Base-by-base conservation (phyloP, 2,329 filamentous ascomycete genomes). In the Hymenoscyphus albidus region DNA sequence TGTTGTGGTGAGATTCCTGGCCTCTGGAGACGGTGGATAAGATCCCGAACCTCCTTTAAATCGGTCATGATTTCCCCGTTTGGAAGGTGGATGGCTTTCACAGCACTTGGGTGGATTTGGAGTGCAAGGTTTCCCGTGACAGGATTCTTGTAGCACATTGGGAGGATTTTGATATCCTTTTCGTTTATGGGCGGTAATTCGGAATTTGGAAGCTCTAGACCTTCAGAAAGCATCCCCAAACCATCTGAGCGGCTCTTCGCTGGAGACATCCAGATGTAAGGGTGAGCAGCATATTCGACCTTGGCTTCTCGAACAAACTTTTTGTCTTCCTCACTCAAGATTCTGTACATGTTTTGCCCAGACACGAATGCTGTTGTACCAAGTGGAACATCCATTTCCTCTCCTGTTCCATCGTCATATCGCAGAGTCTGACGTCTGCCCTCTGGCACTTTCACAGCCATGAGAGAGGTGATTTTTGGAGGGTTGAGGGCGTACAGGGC, bases 181-280 rank as follows among this genome's bases (percentile, higher is more conserved):
- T 83, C 75, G 18, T 91, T 87, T 66, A 92, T 80, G 1, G 84
- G 81, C 1, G 90, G 90, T 0, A 93, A 80, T 4, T 89, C 81
- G 2, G 77, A 77, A 0, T 80, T 61, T 0, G 85, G 75, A 0
- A 92, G 79, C 71, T 93, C 90, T 40, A 82, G 81, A 58, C 80
- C 83, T 64, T 91, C 86, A 0, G 86, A 88, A 32, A 89, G 78
- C 64, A 93, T 77, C n/a, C 90, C 91, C 0, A 93, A 83, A 0
- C 90, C 91, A 60, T 87, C 85, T 6, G 88, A 80, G 16, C 84
- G 85, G 48, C 88, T 88, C 70, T 84, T 85, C 57, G 90, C 88
- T 31, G 80, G 75, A 64, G 83, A 86, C 88, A 93, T 93, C 90
- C 90, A 94, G 67, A 93, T 85, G 76, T 93, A 93, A 5, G 90